Percentiles rank a stretch among this genome's conserved stretches.
Evolutionary conservation across 331 rosid species (phyloP).

Genomic region (Telfairia occidentalis): DNA sequence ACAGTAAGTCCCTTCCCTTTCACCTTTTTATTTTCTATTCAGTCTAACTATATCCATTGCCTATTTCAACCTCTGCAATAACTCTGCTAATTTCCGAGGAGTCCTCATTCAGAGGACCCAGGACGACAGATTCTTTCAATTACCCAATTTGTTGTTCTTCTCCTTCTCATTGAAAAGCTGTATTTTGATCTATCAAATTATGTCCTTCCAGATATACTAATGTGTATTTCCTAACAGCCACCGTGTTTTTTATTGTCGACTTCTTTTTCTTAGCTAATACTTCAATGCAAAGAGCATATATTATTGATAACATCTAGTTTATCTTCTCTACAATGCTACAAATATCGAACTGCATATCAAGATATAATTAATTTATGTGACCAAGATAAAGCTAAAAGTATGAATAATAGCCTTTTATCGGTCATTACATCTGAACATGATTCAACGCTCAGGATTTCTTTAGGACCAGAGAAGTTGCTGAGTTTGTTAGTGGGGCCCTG

Average conservation of each 20-base stretch:
- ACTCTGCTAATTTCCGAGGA: neutral
- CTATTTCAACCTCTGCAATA: neutral
- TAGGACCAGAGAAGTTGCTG: slow-evolving; percentile 64
- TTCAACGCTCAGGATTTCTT: slow-evolving; percentile 43
- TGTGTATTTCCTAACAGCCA: neutral
- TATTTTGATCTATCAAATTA: neutral
- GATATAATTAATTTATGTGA: neutral
- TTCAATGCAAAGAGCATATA: neutral
- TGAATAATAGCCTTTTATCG: neutral
- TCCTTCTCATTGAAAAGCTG: neutral
- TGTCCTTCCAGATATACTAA: neutral
- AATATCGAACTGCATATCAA: neutral
- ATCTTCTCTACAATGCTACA: neutral
- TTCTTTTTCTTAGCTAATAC: neutral
- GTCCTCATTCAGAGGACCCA: neutral
- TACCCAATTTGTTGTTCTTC: neutral
- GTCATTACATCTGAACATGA: neutral
- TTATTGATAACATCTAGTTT: neutral
- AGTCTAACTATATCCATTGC: neutral
- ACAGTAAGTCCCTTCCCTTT: slow-evolving; percentile 14
- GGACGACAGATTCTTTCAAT: too few relatives aligned
- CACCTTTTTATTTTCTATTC: neutral
- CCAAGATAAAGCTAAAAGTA: neutral
- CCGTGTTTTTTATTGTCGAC: neutral
- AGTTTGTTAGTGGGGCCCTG: slow-evolving; percentile 80